Evolutionary conservation across 257 asterid genomes (phyloP), one percentile per base, ranked within the genome.

Genomic region (Hygrophila difformis): DNA sequence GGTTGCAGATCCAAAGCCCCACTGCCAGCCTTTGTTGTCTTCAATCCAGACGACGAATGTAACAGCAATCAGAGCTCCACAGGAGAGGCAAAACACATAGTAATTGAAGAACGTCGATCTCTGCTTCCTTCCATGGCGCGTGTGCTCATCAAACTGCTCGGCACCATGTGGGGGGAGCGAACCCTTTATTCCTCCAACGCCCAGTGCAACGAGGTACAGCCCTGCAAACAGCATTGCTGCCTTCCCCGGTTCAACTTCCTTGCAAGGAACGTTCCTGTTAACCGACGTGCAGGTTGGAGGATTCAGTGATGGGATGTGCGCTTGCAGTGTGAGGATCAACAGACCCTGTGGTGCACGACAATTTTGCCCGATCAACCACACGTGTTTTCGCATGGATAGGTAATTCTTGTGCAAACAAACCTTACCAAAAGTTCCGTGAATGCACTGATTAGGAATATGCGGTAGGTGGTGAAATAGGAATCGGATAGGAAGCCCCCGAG

Each of bases 151-250:
- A 44, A 86, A 86, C 38, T 86, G 94, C 57, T 86, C 93, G 0
- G 96, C 96, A 12, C 94, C 96, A 56, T 82, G 94, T 38, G 93
- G 68, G 20, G 93, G 94, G 66, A 86, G 94, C 16, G 96, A 79
- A 15, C 94, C 93, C 61, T 86, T 86, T 33, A 86, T 82, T 47
- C 94, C 96, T 53, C 94, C 93, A 33, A 86, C 94, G 9, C 96
- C 96, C 8, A 82, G 60, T 8, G 93, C 96, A 48, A 75, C 94
- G 63, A 77, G 50, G 67, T 86, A 86, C 24, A 86, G 94, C 34
- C 96, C 93, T 42, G 59, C 49, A 47, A 70, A 86, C 17, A 86
- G 26, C 74, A 79, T 67, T 26, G 55, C 75, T 22, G 61, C 69
- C 49, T 72, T 66, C 12, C 78, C 75, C 12, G 34, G 34, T 39